Evolutionary conservation across 352 stramenopile genomes (phyloP).

Genomic region (Phytophthora meadii): DNA sequence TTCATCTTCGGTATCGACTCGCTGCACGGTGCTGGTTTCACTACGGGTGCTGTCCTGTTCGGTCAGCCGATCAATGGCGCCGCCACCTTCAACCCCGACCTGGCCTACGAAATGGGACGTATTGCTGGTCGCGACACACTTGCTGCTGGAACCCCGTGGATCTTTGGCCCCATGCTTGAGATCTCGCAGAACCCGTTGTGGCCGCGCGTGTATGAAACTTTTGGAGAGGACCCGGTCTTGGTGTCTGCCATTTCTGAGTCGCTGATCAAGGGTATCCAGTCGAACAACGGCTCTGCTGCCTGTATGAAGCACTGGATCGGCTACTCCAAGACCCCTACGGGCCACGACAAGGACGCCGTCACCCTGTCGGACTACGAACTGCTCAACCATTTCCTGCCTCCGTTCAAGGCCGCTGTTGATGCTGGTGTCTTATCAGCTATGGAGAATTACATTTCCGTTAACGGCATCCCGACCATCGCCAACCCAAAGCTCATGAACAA

Average conservation of each 20-base stretch:
- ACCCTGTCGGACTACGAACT: conserved; percentile 70
- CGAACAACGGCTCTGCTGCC: conserved; percentile 61
- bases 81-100: conserved; percentile 84
- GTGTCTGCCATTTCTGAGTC: conserved; percentile 71
- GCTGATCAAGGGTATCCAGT: conserved; percentile 83
- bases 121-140: conserved; percentile 84
- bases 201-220: conserved; percentile 92
- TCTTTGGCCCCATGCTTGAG: conserved; percentile 89
- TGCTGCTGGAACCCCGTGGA: conserved; percentile 87
- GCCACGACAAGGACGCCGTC: conserved; percentile 82
- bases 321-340: conserved; percentile 75
- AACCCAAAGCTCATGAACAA: conserved; percentile 79
- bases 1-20: conserved; percentile 92
- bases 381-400: conserved; percentile 83
- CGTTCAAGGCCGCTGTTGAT: conserved; percentile 77
- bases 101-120: conserved; percentile 71
- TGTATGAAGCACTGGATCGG: conserved; percentile 91
- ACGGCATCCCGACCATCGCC: conserved; percentile 87
- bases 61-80: conserved; percentile 90
- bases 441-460: conserved; percentile 93
- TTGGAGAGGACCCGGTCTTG: conserved; percentile 90
- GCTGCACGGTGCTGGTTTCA: conserved; percentile 89
- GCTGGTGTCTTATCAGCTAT: conserved; percentile 87
- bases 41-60: conserved; percentile 80
- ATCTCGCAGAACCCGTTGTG: conserved; percentile 88